Evolutionary conservation across 2,329 filamentous ascomycete genomes (phyloP), one percentile per base, ranked within the genome.

Genomic region (Seiridium unicorne): DNA sequence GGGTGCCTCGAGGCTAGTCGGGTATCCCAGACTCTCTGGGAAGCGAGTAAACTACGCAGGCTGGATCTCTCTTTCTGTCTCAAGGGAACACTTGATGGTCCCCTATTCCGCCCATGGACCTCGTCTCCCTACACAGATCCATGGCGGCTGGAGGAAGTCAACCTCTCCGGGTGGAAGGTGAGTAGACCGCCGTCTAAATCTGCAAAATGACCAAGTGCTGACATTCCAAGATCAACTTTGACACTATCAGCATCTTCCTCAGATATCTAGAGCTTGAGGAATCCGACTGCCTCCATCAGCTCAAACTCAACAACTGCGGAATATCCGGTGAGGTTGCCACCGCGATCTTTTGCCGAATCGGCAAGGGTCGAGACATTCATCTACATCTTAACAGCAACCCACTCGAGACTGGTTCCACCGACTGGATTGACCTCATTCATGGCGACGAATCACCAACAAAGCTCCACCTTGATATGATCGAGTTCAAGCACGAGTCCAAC

Each of bases 381-480:
- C 71, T 85, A 3, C 75, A 77, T 42, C 73, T 85, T 44, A 82
- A 78, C 64, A 79, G 78, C 36, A 86, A 84, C 64, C 80, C 79
- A 2, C 72, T 86, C 3, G 84, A 86, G 60, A 73, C 77, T 9
- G 82, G 79, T 2, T 79, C 84, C 36, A 80, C 79, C 18, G 76
- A 82, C 56, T 71, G 85, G 58, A 81, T 80, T 31, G 73, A 75
- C 26, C 78, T 81, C 6, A 77, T 86, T 34, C 72, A 76, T 0
- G 71, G 74, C 57, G 79, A 79, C 11, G 77, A 78, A 62, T 80
- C 81, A 1, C 82, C 82, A 0, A 79, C 75, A 62, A 79, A 77
- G 32, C 71, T 86, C 31, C 80, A 81, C 63, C 70, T 85, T 62
- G 80, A 84, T 63, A 85, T 86, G 82, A 73, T 85, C n/a, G 82